Conservation (phyloP, 2,329 filamentous ascomycete species). For the Madurella mycetomatis region DNA sequence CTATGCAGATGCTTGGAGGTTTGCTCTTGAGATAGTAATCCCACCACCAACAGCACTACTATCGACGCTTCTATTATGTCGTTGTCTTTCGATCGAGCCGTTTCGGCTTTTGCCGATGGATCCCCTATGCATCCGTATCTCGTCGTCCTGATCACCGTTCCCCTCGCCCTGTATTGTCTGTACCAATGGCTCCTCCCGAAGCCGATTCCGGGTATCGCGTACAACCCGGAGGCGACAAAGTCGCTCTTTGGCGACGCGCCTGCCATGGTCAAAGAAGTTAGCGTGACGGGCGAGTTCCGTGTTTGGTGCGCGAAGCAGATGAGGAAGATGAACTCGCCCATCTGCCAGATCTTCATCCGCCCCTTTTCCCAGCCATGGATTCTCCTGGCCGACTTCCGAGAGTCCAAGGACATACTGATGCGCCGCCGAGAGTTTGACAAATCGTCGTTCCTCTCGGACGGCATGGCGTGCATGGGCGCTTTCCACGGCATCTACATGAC, state of each 20-base stretch:
- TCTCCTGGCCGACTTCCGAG: neutral
- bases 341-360: neutral
- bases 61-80: neutral
- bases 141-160: neutral
- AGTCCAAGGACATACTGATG: neutral
- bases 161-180: neutral
- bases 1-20: too few relatives aligned
- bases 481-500: neutral
- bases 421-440: neutral
- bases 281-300: constrained; percentile 1
- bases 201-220: neutral
- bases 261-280: neutral
- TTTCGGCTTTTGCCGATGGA: neutral
- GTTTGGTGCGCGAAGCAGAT: neutral
- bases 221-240: neutral
- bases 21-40: too few relatives aligned
- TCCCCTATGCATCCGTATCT: neutral
- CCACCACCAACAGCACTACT: neutral
- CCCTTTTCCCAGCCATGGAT: neutral
- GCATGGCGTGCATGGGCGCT: neutral
- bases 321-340: neutral
- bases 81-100: neutral
- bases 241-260: neutral
- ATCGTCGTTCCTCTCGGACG: neutral
- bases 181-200: constrained; percentile 1